phyloP scores from a whole-genome alignment of 371 early-diverging fungal genomes.

The Entomophthora muscae region DNA sequence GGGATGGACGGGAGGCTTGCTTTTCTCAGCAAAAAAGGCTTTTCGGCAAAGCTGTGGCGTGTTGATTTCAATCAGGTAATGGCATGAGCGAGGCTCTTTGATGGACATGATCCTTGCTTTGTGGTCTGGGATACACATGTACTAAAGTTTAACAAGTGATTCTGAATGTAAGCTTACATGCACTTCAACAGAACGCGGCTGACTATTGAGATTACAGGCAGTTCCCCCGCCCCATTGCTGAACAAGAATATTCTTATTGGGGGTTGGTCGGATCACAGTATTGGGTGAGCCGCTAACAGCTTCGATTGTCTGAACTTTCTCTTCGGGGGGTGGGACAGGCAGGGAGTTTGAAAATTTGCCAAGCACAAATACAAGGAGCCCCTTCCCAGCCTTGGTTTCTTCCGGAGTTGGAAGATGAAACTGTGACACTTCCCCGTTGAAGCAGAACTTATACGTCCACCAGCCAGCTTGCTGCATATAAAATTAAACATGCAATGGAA shows the following conservation, averaged over 20 bases:
- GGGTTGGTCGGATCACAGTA: slow-evolving; percentile 4
- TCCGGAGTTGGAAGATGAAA: slow-evolving; percentile 9
- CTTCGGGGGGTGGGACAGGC: slow-evolving; percentile 6
- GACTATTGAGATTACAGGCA: slow-evolving; percentile 46
- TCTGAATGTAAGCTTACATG: slow-evolving; percentile 22
- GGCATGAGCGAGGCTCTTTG: not conserved
- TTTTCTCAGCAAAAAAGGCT: not conserved
- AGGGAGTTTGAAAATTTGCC: not conserved
- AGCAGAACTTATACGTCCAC: slow-evolving; percentile 13
- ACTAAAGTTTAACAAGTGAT: not conserved
- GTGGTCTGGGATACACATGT: not conserved
- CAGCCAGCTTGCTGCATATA: slow-evolving; percentile 5
- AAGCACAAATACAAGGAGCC: not conserved
- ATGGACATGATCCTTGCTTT: not conserved
- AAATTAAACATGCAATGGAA: not conserved
- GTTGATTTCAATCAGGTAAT: not conserved
- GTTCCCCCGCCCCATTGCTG: slow-evolving; percentile 55
- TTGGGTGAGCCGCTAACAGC: not conserved
- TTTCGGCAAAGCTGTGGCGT: not conserved
- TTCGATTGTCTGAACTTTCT: slow-evolving; percentile 5
- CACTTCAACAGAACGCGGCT: slow-evolving; percentile 45
- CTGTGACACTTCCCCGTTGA: slow-evolving; percentile 8
- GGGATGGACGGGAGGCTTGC: not conserved
- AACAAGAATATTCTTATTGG: slow-evolving; percentile 18
- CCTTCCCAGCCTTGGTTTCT: not conserved